Base-by-base conservation (phyloP, 306 rosid species). In the Geum urbanum region DNA sequence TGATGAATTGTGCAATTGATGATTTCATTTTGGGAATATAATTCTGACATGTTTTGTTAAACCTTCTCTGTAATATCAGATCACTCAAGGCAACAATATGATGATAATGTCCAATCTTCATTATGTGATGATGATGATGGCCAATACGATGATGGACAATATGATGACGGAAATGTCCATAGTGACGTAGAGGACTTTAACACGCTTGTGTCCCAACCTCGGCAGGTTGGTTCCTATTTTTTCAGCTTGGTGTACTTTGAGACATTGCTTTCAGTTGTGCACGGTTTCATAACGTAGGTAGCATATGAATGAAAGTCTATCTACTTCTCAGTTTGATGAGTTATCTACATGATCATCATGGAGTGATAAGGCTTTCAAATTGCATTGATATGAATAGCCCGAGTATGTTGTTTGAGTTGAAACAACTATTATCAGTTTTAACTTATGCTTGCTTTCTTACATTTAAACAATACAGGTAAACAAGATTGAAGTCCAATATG, bases 401-500 rank as follows among this genome's bases (percentile, higher is more conserved):
- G 55, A 46, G 67, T 0, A 2, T 16, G n/a, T 48, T n/a, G 40
- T 15, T 44, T 47, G 16, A 43, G 35, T 41, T 19, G 46, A 44
- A 64, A 54, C 2, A 72, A 52, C 37, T 27, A 60, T 14, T 50
- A 12, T 72, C 72, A 8, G 71, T 57, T 75, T 59, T 66, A 62
- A 47, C 67, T 72, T 24, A 55, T 64, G 22, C 53, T 70, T 77
- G 67, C 78, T 58, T 82, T 32, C 61, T 61, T 44, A 37, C 64
- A 65, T 82, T 9, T 62, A 9, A 75, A 79, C 65, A 44, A 73
- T 61, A 14, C 85, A 94, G 96, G 96, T 94, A 72, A 91, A 84
- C 72, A 94, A 94, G 89, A 83, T 88, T 63, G 89, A 94, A 84
- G 99, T 94, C 44, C 91, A 87, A 77, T 91, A 83, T 69, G 99